Evolutionary conservation across 2,329 filamentous ascomycete genomes (phyloP).

Genomic region (Penicillium thymicola): DNA sequence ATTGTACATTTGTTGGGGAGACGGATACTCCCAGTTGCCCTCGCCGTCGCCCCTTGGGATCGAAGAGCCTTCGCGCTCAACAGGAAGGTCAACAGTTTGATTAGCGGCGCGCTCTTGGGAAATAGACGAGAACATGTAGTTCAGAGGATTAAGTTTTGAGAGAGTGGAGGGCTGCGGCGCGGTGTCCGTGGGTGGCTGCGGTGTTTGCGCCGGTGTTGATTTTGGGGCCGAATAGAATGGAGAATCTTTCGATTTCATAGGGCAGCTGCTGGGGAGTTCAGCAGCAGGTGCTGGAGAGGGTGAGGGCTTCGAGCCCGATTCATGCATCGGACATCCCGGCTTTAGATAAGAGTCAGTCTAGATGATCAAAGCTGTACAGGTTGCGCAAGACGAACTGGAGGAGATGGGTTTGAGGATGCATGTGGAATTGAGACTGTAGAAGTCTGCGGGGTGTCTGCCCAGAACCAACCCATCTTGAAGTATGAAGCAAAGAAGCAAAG

Average conservation of each 20-base stretch:
- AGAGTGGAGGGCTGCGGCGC: constrained; percentile 49
- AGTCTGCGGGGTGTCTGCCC: constrained; percentile 54
- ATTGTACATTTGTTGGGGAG: constrained; percentile 99
- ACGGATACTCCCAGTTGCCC: constrained; percentile 95
- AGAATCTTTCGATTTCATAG: constrained; percentile 48
- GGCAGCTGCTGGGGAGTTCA: constrained; percentile 40
- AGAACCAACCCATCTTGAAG: constrained; percentile 65
- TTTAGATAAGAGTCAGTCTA: constrained; percentile 36
- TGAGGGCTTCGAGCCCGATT: constrained; percentile 38
- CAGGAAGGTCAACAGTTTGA: constrained; percentile 71
- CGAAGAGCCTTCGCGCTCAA: constrained; percentile 77
- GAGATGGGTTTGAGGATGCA: constrained; percentile 47
- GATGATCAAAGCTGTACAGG: not conserved
- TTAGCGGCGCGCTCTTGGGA: constrained; percentile 73
- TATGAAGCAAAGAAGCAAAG: not conserved
- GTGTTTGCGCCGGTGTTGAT: constrained; percentile 30
- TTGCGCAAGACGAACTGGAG: constrained; percentile 49
- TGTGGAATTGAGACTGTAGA: constrained; percentile 48
- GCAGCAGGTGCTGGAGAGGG: constrained; percentile 30
- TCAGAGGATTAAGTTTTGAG: constrained; percentile 73
- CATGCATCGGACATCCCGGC: constrained; percentile 70
- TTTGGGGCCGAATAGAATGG: constrained; percentile 44
- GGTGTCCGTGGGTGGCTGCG: constrained; percentile 29
- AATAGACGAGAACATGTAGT: constrained; percentile 90
- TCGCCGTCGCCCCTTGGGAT: constrained; percentile 78